Base-by-base conservation (phyloP, 2,329 filamentous ascomycete species). In the Grosmannia serpens region DNA sequence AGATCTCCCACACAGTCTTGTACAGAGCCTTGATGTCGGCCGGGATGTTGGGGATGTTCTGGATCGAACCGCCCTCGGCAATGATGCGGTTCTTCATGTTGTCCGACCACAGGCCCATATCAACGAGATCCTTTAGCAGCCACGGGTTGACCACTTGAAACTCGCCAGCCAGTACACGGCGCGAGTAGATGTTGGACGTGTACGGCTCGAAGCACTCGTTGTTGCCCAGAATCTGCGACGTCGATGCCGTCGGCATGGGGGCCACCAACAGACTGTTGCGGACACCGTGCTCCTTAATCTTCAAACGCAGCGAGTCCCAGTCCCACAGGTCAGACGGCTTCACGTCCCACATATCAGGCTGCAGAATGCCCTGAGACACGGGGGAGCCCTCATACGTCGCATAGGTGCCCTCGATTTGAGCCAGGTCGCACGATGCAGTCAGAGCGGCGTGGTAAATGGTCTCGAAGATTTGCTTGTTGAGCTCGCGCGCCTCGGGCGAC, bases 81-180 rank as follows among this genome's bases (percentile, higher is more conserved):
- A 99, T 99, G 80, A 99, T 99, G 67, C 94, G 91, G 81, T 99
- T 99, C 86, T 99, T 99, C 94, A 99, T 99, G 77, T 91, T 90
- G 75, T 99, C 92, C 53, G 92, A 96, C 94, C 94, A 99, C 51
- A 99, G 81, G 62, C 94, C 94, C 78, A 96, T 89, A 70, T 99
- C 94, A 65, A 99, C 94, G 33, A 99, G 85, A 68, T 99, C 94
- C 81, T 96, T 96, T 62, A 99, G 84, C 63, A 99, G 77, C 94
- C 94, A 99, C 56, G 94, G 94, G 79, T 99, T 99, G 73, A 99
- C 94, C 58, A 99, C 90, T 77, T 99, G 94, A 85, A 99, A 99
- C 74, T 99, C 94, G 67, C 94, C 94, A 65, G 94, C 94, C 67
- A 99, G 81, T 59, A 99, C 94, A 81, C 94, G 92, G 64, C 94